phyloP scores from a whole-genome alignment of 225 moss, liverwort and hornwort genomes.

The Marchantia paleacea region DNA sequence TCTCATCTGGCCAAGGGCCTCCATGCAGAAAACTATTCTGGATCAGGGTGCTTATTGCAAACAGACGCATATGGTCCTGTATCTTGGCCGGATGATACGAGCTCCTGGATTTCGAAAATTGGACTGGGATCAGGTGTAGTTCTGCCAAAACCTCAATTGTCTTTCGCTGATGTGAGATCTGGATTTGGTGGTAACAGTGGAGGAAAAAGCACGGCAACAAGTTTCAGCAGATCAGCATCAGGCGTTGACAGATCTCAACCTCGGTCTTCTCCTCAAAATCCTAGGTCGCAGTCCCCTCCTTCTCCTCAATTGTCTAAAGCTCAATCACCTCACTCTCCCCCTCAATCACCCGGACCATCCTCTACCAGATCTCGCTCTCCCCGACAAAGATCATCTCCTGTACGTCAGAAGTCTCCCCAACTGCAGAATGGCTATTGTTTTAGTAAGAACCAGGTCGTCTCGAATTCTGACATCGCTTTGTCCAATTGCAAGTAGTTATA shows the following conservation, averaged over 20 bases:
- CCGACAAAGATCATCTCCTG: slow-evolving; percentile 35
- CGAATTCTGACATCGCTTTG: slow-evolving; percentile 16
- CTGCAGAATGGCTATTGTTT: slow-evolving; percentile 23
- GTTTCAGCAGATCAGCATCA: slow-evolving; percentile 24
- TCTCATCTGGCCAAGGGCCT: slow-evolving; percentile 33
- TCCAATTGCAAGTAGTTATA: slow-evolving; percentile 8
- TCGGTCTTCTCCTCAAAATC: slow-evolving; percentile 32
- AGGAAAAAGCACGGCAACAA: slow-evolving; percentile 31
- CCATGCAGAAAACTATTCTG: slow-evolving; percentile 9
- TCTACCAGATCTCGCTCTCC: slow-evolving; percentile 25
- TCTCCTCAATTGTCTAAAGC: slow-evolving; percentile 9
- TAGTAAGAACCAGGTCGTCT: slow-evolving; percentile 26
- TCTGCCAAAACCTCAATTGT: slow-evolving; percentile 44
- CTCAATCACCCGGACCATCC: slow-evolving; percentile 30
- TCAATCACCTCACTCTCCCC: neutral
- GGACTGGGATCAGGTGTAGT: slow-evolving; percentile 35
- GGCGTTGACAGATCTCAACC: slow-evolving; percentile 25
- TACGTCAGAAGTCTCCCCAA: slow-evolving; percentile 32
- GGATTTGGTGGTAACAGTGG: slow-evolving; percentile 25
- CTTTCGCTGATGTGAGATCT: slow-evolving; percentile 36
- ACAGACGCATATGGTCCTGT: slow-evolving; percentile 32
- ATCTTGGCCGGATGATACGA: slow-evolving; percentile 47
- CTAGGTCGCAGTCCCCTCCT: slow-evolving; percentile 26
- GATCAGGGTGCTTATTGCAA: slow-evolving; percentile 36
- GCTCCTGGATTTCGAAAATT: slow-evolving; percentile 50